phyloP scores from a whole-genome alignment of 495 filamentous ascomycete genomes.

The Parachaetomium inaequale region DNA sequence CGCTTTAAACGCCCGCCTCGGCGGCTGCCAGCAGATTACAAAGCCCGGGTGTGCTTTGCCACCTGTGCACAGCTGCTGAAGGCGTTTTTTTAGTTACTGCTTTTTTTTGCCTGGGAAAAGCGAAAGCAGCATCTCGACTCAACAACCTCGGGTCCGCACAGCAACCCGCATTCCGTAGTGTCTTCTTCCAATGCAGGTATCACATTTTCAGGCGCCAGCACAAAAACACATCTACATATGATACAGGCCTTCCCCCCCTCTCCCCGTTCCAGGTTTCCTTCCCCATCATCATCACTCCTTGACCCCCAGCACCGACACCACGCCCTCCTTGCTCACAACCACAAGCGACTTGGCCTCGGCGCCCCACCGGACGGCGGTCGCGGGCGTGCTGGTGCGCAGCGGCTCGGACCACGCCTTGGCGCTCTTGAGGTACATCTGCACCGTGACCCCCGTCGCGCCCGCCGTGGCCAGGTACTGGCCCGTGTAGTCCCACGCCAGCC shows the following conservation, averaged over 20 bases:
- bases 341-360: conserved; percentile 68
- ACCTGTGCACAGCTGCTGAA: background rate
- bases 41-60: background rate
- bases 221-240: background rate
- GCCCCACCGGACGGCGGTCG: conserved; percentile 74
- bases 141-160: background rate
- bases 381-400: conserved; percentile 67
- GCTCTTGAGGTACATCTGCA: conserved; percentile 81
- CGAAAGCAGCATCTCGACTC: background rate
- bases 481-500: conserved; percentile 86
- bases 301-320: conserved; percentile 59
- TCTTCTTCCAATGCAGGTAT: conserved; percentile 3
- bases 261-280: background rate
- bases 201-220: conserved; percentile 5
- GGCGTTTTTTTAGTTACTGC: too few relatives aligned
- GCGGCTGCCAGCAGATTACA: background rate
- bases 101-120: too few relatives aligned
- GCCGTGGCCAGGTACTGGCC: conserved; percentile 86
- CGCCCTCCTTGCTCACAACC: conserved; percentile 68
- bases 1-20: background rate
- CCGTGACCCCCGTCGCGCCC: conserved; percentile 74
- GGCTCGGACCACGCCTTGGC: conserved; percentile 87
- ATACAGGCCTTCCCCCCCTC: background rate
- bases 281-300: conserved; percentile 23
- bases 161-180: background rate